phyloP scores from a whole-genome alignment of 2,329 filamentous ascomycete genomes.

The Paracoccidioides brasiliensis region DNA sequence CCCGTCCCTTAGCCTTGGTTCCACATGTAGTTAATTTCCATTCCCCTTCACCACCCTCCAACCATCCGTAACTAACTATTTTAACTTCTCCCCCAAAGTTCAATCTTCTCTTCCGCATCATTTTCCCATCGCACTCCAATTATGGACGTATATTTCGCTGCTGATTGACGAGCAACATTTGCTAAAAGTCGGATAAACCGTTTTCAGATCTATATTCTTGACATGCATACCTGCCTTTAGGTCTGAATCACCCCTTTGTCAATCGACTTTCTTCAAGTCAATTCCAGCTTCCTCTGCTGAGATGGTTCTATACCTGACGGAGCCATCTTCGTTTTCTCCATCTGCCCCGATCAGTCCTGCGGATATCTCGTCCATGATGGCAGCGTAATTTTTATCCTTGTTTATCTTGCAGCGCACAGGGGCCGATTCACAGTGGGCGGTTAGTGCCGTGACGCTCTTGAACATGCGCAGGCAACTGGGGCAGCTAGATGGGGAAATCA shows the following conservation, averaged over 20 bases:
- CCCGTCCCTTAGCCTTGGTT: too few relatives aligned
- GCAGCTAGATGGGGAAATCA: constrained; percentile 17
- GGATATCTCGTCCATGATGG: constrained; percentile 26
- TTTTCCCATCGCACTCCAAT: too few relatives aligned
- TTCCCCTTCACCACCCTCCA: too few relatives aligned
- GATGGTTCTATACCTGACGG: constrained; percentile 20
- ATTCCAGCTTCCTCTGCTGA: constrained; percentile 8
- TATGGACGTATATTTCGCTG: too few relatives aligned
- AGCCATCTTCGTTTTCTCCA: constrained; percentile 22
- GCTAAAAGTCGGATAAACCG: background rate
- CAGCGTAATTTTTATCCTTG: constrained; percentile 18
- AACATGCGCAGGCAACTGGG: constrained; percentile 28
- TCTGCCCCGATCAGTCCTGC: constrained; percentile 25
- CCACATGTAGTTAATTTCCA: too few relatives aligned
- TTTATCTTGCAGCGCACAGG: constrained; percentile 25
- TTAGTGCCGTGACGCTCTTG: constrained; percentile 24
- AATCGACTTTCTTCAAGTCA: constrained; percentile 7
- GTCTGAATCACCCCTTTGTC: constrained; percentile 2
- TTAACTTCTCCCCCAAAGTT: too few relatives aligned
- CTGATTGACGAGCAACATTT: background rate
- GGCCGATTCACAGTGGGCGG: constrained; percentile 30
- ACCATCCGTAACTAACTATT: too few relatives aligned
- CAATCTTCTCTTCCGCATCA: too few relatives aligned
- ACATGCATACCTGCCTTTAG: background rate
- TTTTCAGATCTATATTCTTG: background rate